phyloP scores from a whole-genome alignment of 352 stramenopile species.

The Phytopythium litorale region DNA sequence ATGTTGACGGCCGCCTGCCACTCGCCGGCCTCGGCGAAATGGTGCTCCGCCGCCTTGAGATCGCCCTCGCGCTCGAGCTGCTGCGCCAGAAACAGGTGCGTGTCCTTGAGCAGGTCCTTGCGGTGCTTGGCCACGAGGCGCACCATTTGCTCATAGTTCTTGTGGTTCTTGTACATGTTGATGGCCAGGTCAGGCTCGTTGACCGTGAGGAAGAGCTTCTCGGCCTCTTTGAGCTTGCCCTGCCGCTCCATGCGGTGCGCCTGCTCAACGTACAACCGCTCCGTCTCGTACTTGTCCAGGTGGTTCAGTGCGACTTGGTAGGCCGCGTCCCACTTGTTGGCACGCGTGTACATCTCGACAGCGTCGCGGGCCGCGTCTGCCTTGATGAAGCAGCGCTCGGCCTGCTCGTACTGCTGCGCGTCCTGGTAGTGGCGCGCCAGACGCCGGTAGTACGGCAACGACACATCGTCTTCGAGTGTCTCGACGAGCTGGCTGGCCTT shows the following conservation, averaged over 20 bases:
- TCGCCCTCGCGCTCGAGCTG: conserved; percentile 92
- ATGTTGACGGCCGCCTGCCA: conserved; percentile 94
- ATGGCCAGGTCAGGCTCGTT: conserved; percentile 93
- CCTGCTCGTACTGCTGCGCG: conserved; percentile 76
- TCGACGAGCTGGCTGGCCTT: conserved; percentile 92
- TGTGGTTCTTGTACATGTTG: conserved; percentile 97
- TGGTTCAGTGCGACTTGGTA: conserved; percentile 92
- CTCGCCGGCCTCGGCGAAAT: conserved; percentile 89
- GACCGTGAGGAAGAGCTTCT: conserved; percentile 92
- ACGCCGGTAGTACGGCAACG: conserved; percentile 87
- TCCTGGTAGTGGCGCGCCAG: conserved; percentile 91
- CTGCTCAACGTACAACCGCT: conserved; percentile 91
- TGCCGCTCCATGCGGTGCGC: conserved; percentile 89
- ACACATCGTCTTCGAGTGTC: conserved; percentile 86
- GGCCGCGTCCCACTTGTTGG: conserved; percentile 91
- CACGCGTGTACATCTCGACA: conserved; percentile 94
- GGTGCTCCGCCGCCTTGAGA: conserved; percentile 91
- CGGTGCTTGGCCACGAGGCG: conserved; percentile 91
- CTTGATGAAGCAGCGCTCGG: conserved; percentile 92
- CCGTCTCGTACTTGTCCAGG: conserved; percentile 91
- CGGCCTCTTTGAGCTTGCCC: conserved; percentile 91
- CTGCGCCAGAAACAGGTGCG: conserved; percentile 90
- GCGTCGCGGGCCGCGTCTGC: conserved; percentile 84
- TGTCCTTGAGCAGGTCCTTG: conserved; percentile 93
- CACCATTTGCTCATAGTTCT: conserved; percentile 95